These are phyloP conservation scores for Arxiozyma slooffiae DNA, from an alignment of 1,139 yeast genomes.

Conservation along the genomic window DNA sequence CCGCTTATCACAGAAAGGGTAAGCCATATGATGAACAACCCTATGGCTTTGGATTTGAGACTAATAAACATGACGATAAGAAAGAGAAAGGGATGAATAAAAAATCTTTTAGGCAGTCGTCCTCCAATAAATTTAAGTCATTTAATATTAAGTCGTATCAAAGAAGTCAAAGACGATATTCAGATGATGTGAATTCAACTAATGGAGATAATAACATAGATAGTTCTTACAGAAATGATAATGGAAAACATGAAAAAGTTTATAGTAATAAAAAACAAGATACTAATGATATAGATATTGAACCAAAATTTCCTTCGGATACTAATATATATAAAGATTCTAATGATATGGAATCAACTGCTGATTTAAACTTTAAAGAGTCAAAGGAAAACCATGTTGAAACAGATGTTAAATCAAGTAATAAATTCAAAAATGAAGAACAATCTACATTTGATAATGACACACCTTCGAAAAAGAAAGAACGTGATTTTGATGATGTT, in stretches of 20 bases:
- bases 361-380: not conserved
- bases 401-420: not conserved
- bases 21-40: conserved; percentile 29
- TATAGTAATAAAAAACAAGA: not conserved
- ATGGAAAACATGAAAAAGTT: not conserved
- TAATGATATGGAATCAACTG: not conserved
- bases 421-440: not conserved
- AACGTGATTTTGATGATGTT: not conserved
- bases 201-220: not conserved
- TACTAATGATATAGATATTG: not conserved
- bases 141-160: conserved; percentile 17
- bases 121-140: conserved; percentile 15
- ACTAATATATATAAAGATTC: not conserved
- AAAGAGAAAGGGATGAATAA: not conserved
- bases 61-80: not conserved
- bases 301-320: not conserved
- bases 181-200: not conserved
- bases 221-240: not conserved
- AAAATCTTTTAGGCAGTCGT: conserved; percentile 4
- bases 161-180: not conserved
- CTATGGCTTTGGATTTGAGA: conserved; percentile 27
- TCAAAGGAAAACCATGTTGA: not conserved
- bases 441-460: not conserved
- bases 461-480: not conserved
- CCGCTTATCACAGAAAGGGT: conserved; percentile 12